Evolutionary conservation across 2,329 filamentous ascomycete species (phyloP).

Genomic region (Septoria linicola): DNA sequence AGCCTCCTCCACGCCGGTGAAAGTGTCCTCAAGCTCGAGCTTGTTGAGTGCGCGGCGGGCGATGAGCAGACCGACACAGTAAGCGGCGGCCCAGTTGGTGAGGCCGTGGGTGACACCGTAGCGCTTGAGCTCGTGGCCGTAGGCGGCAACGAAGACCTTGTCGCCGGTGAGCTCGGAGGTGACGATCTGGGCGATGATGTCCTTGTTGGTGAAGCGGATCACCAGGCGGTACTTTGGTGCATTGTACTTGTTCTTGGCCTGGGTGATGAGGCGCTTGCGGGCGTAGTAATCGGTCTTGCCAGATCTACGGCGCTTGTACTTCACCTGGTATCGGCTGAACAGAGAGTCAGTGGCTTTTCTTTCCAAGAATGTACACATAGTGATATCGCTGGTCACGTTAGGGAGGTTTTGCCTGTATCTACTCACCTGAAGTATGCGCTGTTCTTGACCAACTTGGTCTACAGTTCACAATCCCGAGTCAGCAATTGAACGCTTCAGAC

Average conservation of each 20-base stretch:
- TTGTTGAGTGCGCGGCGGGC: slow-evolving; percentile 96
- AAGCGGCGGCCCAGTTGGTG: slow-evolving; percentile 99
- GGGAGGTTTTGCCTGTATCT: slow-evolving; percentile 64
- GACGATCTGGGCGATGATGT: slow-evolving; percentile 98
- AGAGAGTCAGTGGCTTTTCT: slow-evolving; percentile 89
- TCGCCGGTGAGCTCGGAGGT: slow-evolving; percentile 94
- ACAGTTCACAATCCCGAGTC: slow-evolving; percentile 71
- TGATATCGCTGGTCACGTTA: no score
- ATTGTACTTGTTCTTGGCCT: slow-evolving; percentile 99
- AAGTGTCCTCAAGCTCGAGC: slow-evolving; percentile 90
- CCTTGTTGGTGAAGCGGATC: slow-evolving; percentile 78
- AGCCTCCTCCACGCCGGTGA: slow-evolving; percentile 93
- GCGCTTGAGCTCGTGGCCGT: slow-evolving; percentile 94
- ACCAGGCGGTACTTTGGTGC: slow-evolving; percentile 99
- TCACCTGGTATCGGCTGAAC: slow-evolving; percentile 97
- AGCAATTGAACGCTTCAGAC: slow-evolving; percentile 99
- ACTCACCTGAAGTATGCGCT: slow-evolving; percentile 12
- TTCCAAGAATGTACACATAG: no score
- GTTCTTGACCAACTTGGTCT: slow-evolving; percentile 26
- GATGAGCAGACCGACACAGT: slow-evolving; percentile 93
- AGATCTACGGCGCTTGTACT: slow-evolving; percentile 94
- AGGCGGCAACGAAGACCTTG: slow-evolving; percentile 91
- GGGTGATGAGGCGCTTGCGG: slow-evolving; percentile 98
- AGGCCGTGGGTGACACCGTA: slow-evolving; percentile 98
- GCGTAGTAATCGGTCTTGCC: slow-evolving; percentile 99